Evolutionary conservation across 108 stramenopile species (phyloP), one percentile per base, ranked within the genome.

Genomic region (Skeletonema grethae): DNA sequence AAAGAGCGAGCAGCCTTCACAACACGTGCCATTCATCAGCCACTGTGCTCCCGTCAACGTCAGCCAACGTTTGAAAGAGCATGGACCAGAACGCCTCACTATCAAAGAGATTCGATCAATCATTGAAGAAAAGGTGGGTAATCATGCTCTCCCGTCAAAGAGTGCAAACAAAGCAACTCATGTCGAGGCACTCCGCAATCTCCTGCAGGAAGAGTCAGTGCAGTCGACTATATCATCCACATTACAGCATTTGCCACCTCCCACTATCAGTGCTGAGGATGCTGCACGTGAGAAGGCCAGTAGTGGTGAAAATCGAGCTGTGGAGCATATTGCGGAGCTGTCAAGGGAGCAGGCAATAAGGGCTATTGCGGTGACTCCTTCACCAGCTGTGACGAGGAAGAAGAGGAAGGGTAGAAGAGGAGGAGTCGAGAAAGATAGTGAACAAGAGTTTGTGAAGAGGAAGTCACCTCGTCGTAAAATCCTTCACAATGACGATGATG

Each of bases 301-400:
- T 1, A 82, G 87, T 30, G 90, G 90, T 8, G 90, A 92, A 72
- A 80, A 73, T 56, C 73, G 87, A 5, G 85, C 83, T 8, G 85
- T 89, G 7, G 90, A 92, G 59, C 90, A 92, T 63, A 80, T 92
- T 50, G 90, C 88, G 1, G 88, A 92, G 43, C 63, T 89, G 0
- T 83, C 81, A 22, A 69, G 84, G 28, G 73, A 56, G 39, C 88
- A 89, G 57, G 86, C 88, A n/a, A 36, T 85, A 22, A 67, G 60
- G 38, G 87, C 87, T 3, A 63, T 77, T 41, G 28, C 70, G 22
- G 70, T 65, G 9, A 77, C 76, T 15, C 76, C 76, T 8, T 72
- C 70, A 1, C 75, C 75, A 15, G 57, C 24, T 15, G 67, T 13
- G 8, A 38, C 59, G 34, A 7, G 1, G 29, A 35, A 20, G 57